Base-by-base conservation (phyloP, 768 basidiomycete species). In the Boletales sp. region DNA sequence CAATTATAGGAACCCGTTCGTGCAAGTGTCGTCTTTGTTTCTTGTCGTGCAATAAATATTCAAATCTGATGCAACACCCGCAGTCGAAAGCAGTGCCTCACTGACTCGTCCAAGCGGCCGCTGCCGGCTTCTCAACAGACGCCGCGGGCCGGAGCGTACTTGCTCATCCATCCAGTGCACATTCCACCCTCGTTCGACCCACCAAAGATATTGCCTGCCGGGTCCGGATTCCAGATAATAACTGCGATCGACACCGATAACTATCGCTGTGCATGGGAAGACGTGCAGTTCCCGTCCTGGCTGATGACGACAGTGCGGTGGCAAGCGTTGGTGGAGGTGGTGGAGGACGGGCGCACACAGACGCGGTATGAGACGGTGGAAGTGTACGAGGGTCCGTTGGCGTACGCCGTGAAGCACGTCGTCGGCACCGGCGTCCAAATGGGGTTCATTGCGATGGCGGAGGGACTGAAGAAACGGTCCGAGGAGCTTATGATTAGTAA, bases 301-400 rank as follows among this genome's bases (percentile, higher is more conserved):
- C 51, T 84, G n/a, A 55, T 87, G 27, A 50, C 54, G 27, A 67
- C 78, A 3, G 78, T 81, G 51, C 74, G 87, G 14, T 87, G 84
- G 85, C 86, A 89, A 64, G 71, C 70, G 49, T 62, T 89, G 45
- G 63, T 62, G 27, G 68, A 62, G 38, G 77, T 69, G 29, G 70
- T 75, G 9, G 77, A 72, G 36, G 73, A 70, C 2, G 80, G 76
- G 34, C 58, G 48, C 10, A 64, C 40, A 29, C 76, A 78, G 56
- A 86, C 84, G 27, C 75, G 72, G 42, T 89, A 89, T 53, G 84
- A 87, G 64, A 80, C 77, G 6, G 65, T 74, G 9, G 83, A 84
- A 59, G 81, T 80, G 27, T 87, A 86, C 45, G 64, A 65, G 15
- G 84, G 84, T 0, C 15, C 76, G 2, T 47, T 79, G 11, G 84